Base-by-base conservation (phyloP, 306 rosid genomes). In the Purshia tridentata region DNA sequence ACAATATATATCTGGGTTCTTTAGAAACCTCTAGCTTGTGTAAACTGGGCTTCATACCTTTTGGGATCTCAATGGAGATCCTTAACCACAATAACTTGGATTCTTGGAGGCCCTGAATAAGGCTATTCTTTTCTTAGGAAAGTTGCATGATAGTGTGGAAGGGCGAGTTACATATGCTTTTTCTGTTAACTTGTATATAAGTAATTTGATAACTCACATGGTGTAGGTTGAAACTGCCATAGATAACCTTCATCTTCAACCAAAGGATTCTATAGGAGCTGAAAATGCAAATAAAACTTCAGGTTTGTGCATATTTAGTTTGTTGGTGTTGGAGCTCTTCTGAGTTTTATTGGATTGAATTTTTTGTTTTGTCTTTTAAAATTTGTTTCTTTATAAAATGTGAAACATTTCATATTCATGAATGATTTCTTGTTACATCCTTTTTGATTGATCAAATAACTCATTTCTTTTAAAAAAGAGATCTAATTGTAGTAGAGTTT, bases 221-320 rank as follows among this genome's bases (percentile, higher is more conserved):
- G 29, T 82, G 86, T 81, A 89, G 95, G 87, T 91, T 68, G 85
- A 84, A 79, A 84, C 88, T 65, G 91, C 90, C 67, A 69, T 15
- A 50, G 73, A 82, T 72, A 80, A 78, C 56, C 78, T 89, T 74
- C 72, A 57, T 69, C 63, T 89, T 15, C 72, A 79, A 64, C 63
- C 91, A 62, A 84, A 74, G 68, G 77, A 72, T 77, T 81, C 49
- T 75, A 58, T 22, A 65, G 86, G 75, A 71, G 61, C 73, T 76
- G 86, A 79, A 81, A 81, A 69, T 77, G 75, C 72, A 73, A 50
- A 82, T 75, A 78, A 70, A 39, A 81, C 70, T 56, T 71, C 88
- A 87, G 97, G 97, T 91, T 23, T 20, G 77, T 62, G 79, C 75
- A 40, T 66, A 64, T 49, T 69, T 47, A 13, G 60, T 70, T 29